phyloP scores from a whole-genome alignment of 345 rosid species.

The Lagerstroemia speciosa region DNA sequence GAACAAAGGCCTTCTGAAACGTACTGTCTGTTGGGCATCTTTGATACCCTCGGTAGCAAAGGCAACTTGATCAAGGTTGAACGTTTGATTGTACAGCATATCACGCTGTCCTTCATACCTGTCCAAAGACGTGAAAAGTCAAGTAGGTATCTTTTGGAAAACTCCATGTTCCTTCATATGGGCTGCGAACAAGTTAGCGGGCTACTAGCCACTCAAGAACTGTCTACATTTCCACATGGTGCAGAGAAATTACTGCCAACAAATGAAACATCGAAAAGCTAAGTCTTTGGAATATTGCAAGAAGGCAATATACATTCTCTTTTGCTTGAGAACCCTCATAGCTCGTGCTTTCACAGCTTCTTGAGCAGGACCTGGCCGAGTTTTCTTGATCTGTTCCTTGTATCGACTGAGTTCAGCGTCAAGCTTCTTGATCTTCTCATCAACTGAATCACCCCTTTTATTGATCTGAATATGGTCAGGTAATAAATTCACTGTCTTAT shows the following conservation, averaged over 20 bases:
- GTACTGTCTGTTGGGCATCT: conserved; percentile 98
- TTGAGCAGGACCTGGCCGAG: conserved; percentile 95
- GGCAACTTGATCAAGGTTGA: conserved; percentile 97
- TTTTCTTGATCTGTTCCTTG: conserved; percentile 80
- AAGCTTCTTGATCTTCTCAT: conserved; percentile 79
- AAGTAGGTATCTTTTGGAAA: background rate
- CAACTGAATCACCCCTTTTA: conserved; percentile 85
- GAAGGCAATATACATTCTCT: conserved; percentile 51
- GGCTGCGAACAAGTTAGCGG: background rate
- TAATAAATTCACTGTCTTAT: background rate
- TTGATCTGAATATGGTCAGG: conserved; percentile 35
- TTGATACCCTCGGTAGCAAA: conserved; percentile 97
- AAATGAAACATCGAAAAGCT: background rate
- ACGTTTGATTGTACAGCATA: conserved; percentile 95
- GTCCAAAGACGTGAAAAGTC: conserved; percentile 6
- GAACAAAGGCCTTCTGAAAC: conserved; percentile 13
- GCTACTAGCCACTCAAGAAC: too few relatives aligned
- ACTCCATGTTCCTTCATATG: too few relatives aligned
- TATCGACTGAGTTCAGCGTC: conserved; percentile 73
- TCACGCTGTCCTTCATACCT: conserved; percentile 99
- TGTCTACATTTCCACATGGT: too few relatives aligned
- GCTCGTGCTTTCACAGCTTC: conserved; percentile 94
- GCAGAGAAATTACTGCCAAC: background rate
- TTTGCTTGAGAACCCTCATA: conserved; percentile 88
- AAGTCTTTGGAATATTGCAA: background rate